Evolutionary conservation across 78 protist genomes (phyloP), one percentile per base, ranked within the genome.

Genomic region (Isochrysis galbana): DNA sequence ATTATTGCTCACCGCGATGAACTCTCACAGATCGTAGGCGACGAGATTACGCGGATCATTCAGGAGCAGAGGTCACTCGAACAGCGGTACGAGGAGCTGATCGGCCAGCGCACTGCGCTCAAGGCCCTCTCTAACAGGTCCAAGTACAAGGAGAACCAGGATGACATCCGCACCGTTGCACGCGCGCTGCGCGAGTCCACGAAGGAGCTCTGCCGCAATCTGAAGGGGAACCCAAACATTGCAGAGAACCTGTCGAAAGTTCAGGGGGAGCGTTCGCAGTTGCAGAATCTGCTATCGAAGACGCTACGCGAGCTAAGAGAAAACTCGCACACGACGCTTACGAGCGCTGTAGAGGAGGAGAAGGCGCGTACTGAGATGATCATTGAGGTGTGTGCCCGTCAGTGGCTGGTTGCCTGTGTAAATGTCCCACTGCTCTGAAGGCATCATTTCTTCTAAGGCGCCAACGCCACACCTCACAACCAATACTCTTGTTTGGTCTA

Each of bases 1-100:
- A 47, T 92, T 34, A 34, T 92, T 74, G 94, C 94, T 17, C 94
- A 92, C 34, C 78, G 94, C 54, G 94, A 92, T n/a, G 94, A 92
- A 44, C 83, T 92, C 38, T 91, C 94, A 19, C 55, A 67, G 48
- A 45, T 54, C 23, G 90, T 91, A 26, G 93, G 89, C 23, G 90
- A 91, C 10, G 93, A 91, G 80, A 91, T 91, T 44, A 47, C 88
- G 36, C 80, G 72, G 32, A 44, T 78, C 61, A 74, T 91, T 36
- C 38, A 74, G 42, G 89, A 91, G 67, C 93, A 91, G 84, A 44
- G 84, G 36, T 0, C 54, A 39, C 67, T 44, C 70, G 90, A 91
- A 72, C 0, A 36, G 74, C 89, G 61, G 77, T 91, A 54, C 61
- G 93, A 91, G 89, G 32, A 61, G 84, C 80, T 91, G 29, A 10